Evolutionary conservation across 1,284 basidiomycete species (phyloP), one percentile per base, ranked within the genome.

Genomic region (Anthracocystis panici-leucophaei): DNA sequence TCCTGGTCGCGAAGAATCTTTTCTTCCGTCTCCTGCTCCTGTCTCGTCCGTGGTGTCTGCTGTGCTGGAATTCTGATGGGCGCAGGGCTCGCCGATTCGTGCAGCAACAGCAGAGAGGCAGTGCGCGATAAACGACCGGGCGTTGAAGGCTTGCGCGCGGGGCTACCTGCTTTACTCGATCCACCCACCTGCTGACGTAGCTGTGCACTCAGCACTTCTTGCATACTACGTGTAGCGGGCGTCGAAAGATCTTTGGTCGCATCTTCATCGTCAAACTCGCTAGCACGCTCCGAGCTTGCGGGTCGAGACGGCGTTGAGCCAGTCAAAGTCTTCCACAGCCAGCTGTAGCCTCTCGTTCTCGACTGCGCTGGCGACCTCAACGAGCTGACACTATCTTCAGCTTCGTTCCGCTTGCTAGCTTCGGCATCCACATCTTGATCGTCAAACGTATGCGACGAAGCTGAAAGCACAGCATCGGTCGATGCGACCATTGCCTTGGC

Each of bases 51-150:
- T 4, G 69, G 54, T 16, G 67, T 62, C 21, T 56, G 45, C 42
- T 77, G 71, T 0, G 79, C 65, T 29, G 78, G 79, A 33, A 81
- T 81, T 23, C 63, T 57, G 69, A 82, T 82, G n/a, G 80, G 80
- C 2, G 58, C 55, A 8, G 74, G 79, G 20, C 59, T 60, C 5
- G 61, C 53, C 4, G 75, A 61, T 25, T 80, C 78, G 18, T 65
- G 65, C 20, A 69, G 70, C 11, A 77, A 79, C 4, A 76, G 65
- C 29, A 75, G 53, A 29, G 76, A 75, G 8, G 70, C 54, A 4
- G 70, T 57, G 27, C 75, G 65, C 5, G 58, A 56, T 31, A 72
- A 33, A 14, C 62, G 70, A 23, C 56, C 68, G 2, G 76, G 65
- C 6, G 27, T 44, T 23, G 50, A 57, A 1, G 55, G 61, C 20